Evolutionary conservation across 495 filamentous ascomycete genomes (phyloP).

Genomic region (Tuber brumale): DNA sequence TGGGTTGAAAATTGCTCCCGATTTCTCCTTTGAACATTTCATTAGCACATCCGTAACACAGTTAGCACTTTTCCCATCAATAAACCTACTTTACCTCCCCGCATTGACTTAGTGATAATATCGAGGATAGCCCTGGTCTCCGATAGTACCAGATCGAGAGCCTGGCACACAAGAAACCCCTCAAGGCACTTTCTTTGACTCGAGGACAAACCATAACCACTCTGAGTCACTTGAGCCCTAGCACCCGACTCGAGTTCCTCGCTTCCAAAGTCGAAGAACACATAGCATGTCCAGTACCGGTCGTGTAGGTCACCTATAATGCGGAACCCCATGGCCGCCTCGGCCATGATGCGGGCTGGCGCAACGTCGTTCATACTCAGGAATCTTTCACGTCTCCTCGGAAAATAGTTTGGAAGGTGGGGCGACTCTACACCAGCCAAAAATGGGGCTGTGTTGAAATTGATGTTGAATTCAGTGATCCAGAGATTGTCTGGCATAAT

Average conservation of each 20-base stretch:
- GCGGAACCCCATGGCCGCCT: not conserved
- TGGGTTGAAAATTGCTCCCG: not conserved
- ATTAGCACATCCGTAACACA: not conserved
- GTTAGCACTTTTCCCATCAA: not conserved
- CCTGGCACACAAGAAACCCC: not conserved
- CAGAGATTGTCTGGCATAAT: conserved; percentile 6
- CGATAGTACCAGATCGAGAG: not conserved
- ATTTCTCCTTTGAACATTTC: not conserved
- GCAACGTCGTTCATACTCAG: not conserved
- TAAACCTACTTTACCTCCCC: not conserved
- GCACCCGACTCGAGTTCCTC: not conserved
- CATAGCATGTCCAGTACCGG: conserved; percentile 2
- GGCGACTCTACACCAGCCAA: not conserved
- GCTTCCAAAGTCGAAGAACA: not conserved
- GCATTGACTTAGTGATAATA: not conserved
- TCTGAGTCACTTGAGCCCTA: not conserved
- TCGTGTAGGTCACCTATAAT: conserved; percentile 2
- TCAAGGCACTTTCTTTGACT: conserved; percentile 3
- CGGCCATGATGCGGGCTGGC: not conserved
- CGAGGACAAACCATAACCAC: not conserved
- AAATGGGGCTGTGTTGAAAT: not conserved
- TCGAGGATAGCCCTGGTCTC: not conserved
- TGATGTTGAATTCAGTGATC: conserved; percentile 5
- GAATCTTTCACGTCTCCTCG: not conserved
- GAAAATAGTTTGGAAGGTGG: not conserved